Percentiles rank a stretch among this genome's conserved stretches.
These are phyloP conservation scores for Fomitiporia mediterranea DNA, from an alignment of 1,284 basidiomycete species.

Conservation along the genomic window DNA sequence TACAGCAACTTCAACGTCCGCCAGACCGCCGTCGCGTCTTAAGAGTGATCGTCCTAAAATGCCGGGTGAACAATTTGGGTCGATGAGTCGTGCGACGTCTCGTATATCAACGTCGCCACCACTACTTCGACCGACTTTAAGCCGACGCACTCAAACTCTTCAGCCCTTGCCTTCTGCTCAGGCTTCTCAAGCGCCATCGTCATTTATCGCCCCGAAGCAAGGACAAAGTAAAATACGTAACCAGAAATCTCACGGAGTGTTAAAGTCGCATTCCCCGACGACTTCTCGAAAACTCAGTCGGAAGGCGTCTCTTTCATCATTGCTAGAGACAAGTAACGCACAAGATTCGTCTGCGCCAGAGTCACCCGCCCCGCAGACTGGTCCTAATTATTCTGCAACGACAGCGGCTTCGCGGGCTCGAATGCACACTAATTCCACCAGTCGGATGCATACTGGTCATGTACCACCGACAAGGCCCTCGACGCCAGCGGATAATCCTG, in stretches of 20 bases:
- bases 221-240: conserved; percentile 65
- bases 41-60: conserved; percentile 64
- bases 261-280: conserved; percentile 67
- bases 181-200: conserved; percentile 29
- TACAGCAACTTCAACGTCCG: conserved; percentile 37
- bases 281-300: conserved; percentile 53
- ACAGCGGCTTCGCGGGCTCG: conserved; percentile 77
- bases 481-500: conserved; percentile 70
- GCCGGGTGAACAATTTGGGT: conserved; percentile 54
- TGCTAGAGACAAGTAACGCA: conserved; percentile 52
- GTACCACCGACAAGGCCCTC: conserved; percentile 73
- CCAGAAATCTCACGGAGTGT: conserved; percentile 74
- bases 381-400: conserved; percentile 62
- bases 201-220: conserved; percentile 61
- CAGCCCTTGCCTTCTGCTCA: conserved; percentile 45
- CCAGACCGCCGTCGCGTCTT: conserved; percentile 56
- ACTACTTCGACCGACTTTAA: conserved; percentile 37
- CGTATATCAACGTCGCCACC: conserved; percentile 53
- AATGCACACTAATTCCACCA: conserved; percentile 56
- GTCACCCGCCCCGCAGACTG: conserved; percentile 33
- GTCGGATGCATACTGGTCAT: conserved; percentile 48
- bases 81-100: conserved; percentile 8
- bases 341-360: conserved; percentile 49
- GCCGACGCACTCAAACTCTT: conserved; percentile 53
- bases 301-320: conserved; percentile 71